phyloP scores from a whole-genome alignment of 331 rosid genomes.

The Phaseolus coccineus region DNA sequence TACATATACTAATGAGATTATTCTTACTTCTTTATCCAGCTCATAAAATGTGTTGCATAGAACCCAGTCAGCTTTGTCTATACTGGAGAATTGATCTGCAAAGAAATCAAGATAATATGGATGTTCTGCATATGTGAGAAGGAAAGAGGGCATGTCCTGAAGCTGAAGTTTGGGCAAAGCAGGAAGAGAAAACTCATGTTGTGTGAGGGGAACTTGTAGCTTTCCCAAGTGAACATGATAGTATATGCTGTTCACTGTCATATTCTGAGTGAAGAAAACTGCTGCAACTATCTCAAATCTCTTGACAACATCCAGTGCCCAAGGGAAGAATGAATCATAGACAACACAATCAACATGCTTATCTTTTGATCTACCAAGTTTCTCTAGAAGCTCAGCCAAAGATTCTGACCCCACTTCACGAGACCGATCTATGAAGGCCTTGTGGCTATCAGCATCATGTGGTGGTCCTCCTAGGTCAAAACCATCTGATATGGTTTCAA shows the following conservation, averaged over 20 bases:
- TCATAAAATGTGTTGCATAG: neutral
- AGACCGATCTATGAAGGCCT: neutral
- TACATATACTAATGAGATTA: neutral
- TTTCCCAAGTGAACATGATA: conserved; percentile 21
- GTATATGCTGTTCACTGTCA: neutral
- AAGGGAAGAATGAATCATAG: neutral
- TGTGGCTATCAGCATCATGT: neutral
- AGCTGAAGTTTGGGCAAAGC: conserved; percentile 14
- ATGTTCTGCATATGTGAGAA: neutral
- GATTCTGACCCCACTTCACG: conserved; percentile 11
- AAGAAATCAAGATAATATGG: neutral
- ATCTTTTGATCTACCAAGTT: neutral
- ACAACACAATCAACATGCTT: neutral
- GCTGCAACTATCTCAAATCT: conserved; percentile 37
- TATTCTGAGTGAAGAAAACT: conserved; percentile 38
- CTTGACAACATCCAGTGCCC: conserved; percentile 33
- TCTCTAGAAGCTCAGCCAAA: neutral
- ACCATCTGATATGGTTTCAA: conserved; percentile 41
- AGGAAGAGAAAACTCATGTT: conserved; percentile 33
- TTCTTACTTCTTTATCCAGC: neutral
- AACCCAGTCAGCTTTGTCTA: neutral
- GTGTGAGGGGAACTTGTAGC: neutral
- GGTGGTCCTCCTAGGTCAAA: neutral
- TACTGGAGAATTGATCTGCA: neutral
- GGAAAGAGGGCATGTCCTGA: conserved; percentile 5